A percentile compares a stretch with the other conserved stretches of the same genome.
These are phyloP conservation scores for Glycine soja DNA, from an alignment of 306 rosid species.

Conservation along the genomic window DNA sequence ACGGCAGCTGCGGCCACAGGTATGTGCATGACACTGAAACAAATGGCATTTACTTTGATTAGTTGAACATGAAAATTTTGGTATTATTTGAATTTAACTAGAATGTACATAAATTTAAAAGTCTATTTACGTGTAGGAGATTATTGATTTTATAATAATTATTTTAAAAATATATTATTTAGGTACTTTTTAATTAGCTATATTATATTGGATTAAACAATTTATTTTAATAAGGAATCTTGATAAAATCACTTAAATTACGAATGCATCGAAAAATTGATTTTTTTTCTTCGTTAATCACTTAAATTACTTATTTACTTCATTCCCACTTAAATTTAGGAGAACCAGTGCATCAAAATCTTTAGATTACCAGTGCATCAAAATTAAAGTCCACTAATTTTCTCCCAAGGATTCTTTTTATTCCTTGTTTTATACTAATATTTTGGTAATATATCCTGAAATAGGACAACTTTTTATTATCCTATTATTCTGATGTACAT, in stretches of 20 bases:
- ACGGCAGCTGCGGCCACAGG: constrained; percentile 96
- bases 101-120: not conserved
- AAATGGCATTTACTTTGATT: not conserved
- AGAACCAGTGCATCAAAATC: not conserved
- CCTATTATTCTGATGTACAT: not conserved
- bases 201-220: not conserved
- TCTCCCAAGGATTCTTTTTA: not conserved
- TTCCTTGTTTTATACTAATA: not conserved
- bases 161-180: not conserved
- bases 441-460: not conserved
- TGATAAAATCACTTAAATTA: too few relatives aligned
- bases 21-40: not conserved
- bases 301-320: too few relatives aligned
- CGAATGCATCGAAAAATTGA: too few relatives aligned
- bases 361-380: not conserved
- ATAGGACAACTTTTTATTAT: not conserved
- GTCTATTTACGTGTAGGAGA: not conserved
- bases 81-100: not conserved
- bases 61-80: not conserved
- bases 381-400: not conserved
- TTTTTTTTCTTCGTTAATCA: too few relatives aligned
- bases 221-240: too few relatives aligned
- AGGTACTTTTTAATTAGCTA: not conserved
- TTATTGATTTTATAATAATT: not conserved
- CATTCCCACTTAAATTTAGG: too few relatives aligned